Conservation (phyloP, 176 grass and related monocot genomes). For the Urochloa ruziziensis region DNA sequence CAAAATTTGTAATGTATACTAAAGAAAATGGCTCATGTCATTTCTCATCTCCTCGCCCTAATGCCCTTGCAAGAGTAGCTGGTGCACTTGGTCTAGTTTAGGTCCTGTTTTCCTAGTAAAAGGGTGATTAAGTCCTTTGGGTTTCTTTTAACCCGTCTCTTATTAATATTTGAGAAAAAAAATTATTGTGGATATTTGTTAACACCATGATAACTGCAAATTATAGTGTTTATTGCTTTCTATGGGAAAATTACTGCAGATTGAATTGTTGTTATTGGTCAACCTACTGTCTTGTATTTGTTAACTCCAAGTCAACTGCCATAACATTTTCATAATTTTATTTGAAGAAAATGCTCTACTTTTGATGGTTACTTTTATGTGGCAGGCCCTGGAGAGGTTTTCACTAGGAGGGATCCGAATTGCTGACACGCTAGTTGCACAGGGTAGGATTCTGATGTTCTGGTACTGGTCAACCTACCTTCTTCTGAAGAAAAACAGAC, state of each 20-base stretch:
- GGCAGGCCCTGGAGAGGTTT: constrained; percentile 80
- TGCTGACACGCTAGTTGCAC: constrained; percentile 55
- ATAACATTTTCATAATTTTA: not conserved
- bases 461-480: constrained; percentile 93
- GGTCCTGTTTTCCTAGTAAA: too few relatives aligned
- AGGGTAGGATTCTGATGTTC: constrained; percentile 89
- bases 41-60: too few relatives aligned
- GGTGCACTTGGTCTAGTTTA: too few relatives aligned
- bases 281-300: not conserved
- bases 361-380: constrained; percentile 5
- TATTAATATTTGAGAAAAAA: too few relatives aligned
- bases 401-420: constrained; percentile 73
- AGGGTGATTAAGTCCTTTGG: too few relatives aligned
- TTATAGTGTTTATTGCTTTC: not conserved
- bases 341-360: not conserved
- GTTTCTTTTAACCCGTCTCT: too few relatives aligned
- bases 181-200: not conserved
- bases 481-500: constrained; percentile 84
- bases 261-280: not conserved
- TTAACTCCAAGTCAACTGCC: not conserved
- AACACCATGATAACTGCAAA: not conserved
- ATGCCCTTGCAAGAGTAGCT: too few relatives aligned
- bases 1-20: not conserved
- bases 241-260: not conserved
- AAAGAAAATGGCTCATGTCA: not conserved